phyloP scores from a whole-genome alignment of 371 early-diverging fungal genomes.

The Mucor piriformis region DNA sequence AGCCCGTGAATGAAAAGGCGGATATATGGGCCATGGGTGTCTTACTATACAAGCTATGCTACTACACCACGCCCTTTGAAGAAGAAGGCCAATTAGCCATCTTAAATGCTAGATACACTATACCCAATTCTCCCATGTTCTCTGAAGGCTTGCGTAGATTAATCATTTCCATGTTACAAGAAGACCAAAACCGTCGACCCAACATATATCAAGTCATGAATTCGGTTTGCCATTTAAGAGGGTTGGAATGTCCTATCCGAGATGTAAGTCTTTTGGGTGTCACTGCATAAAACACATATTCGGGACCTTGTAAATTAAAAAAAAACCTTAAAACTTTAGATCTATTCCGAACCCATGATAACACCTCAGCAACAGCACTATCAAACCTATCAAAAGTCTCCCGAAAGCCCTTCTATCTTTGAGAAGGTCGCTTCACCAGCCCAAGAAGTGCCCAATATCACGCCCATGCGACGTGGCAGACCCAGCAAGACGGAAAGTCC shows the following conservation, averaged over 20 bases:
- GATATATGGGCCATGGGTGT: conserved; percentile 90
- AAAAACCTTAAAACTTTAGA: conserved; percentile 1
- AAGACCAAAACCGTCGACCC: conserved; percentile 72
- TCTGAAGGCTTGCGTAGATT: conserved; percentile 64
- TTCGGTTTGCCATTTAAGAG: conserved; percentile 66
- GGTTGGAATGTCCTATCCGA: conserved; percentile 67
- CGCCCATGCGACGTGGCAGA: conserved; percentile 78
- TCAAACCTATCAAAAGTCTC: neutral
- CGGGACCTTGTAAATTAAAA: neutral
- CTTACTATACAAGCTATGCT: conserved; percentile 84
- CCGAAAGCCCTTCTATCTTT: conserved; percentile 37
- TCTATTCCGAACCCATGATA: conserved; percentile 27
- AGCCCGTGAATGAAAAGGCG: conserved; percentile 83
- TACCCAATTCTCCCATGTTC: conserved; percentile 75
- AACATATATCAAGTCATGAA: conserved; percentile 79
- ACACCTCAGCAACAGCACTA: conserved; percentile 2
- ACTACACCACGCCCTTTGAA: conserved; percentile 93
- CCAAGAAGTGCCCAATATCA: conserved; percentile 49
- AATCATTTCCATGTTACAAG: conserved; percentile 75
- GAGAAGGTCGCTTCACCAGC: conserved; percentile 45
- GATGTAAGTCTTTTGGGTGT: conserved; percentile 49
- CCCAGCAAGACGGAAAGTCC: conserved; percentile 44
- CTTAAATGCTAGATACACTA: conserved; percentile 81
- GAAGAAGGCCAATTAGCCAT: conserved; percentile 86
- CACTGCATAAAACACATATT: too few species aligned